Base-by-base conservation (phyloP, 2,329 filamentous ascomycete species). In the Fusarium dlaminii region DNA sequence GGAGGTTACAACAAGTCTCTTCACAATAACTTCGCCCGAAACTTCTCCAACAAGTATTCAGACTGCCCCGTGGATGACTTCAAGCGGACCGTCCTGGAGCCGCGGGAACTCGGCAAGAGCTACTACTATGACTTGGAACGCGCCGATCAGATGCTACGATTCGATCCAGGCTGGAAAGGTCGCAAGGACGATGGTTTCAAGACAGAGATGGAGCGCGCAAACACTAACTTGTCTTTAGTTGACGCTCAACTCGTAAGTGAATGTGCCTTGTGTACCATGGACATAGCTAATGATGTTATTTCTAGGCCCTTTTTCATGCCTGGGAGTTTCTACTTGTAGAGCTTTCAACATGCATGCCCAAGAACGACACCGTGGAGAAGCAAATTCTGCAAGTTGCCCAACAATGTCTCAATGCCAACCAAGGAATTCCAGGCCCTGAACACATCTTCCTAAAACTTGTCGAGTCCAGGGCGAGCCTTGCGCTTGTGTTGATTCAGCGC, bases 261-360 rank as follows among this genome's bases (percentile, higher is more conserved):
- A 62, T 18, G 32, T 13, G 17, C 42, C 29, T 42, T 32, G 75
- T 84, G 77, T 85, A 75, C 51, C 29, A 18, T 66, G 66, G 40
- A 48, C 8, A 56, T 43, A 10, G 45, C 75, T 81, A 67, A 80
- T 65, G 15, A 22, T 67, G 13, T n/a, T 22, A 54, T 29, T 39
- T n/a, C 17, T 77, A 94, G 92, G 89, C 91, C 48, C 89, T 99
- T 24, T 92, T 98, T 73, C 91, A 94, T 77, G 93, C 94, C 63
- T 98, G 96, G 94, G 95, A 97, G 81, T 91, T 94, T 67, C 87
- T 99, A 14, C 90, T 96, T 20, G 87, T 96, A 56, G 96, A 98
- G 79, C 88, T 99, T 55, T 94, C 93, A 80, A 90, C 90, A 42
- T 89, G 87, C 68, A 82, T 90, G n/a, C 87, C 87, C 4, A 81